phyloP scores from a whole-genome alignment of 441 rosid genomes.

The Oxalis stricta region DNA sequence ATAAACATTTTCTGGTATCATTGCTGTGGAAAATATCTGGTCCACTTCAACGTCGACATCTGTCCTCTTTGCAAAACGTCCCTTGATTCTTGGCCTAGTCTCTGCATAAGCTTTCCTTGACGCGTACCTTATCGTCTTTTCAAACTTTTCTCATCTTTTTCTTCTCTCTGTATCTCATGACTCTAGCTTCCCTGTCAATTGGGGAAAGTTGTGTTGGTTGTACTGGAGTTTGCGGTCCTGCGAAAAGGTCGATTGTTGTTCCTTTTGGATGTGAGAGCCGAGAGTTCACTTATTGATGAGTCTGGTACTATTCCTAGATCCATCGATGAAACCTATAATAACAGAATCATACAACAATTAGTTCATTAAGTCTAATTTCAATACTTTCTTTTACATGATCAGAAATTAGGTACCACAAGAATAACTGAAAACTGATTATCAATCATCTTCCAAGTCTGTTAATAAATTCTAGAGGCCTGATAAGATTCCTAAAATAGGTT shows the following conservation, averaged over 20 bases:
- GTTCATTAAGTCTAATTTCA: background rate
- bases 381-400: background rate
- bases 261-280: background rate
- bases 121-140: conserved; percentile 92
- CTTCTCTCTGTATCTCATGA: conserved; percentile 81
- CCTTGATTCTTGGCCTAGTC: conserved; percentile 81
- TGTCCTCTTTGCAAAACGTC: conserved; percentile 75
- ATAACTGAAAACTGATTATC: too few species aligned
- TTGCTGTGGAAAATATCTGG: conserved; percentile 39
- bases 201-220: conserved; percentile 56
- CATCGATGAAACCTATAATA: too few species aligned
- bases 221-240: conserved; percentile 32
- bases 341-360: too few species aligned
- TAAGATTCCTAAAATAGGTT: background rate
- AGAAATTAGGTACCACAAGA: background rate
- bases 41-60: conserved; percentile 41
- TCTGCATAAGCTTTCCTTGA: conserved; percentile 96
- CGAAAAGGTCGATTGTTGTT: conserved; percentile 35
- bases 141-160: conserved; percentile 78
- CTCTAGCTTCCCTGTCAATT: conserved; percentile 81
- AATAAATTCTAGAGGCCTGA: too few species aligned
- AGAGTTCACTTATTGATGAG: background rate
- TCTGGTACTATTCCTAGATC: background rate
- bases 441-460: too few species aligned
- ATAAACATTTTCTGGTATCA: conserved; percentile 35